Evolutionary conservation across 2,329 filamentous ascomycete species (phyloP).

Genomic region (Tetracladium maxilliforme): DNA sequence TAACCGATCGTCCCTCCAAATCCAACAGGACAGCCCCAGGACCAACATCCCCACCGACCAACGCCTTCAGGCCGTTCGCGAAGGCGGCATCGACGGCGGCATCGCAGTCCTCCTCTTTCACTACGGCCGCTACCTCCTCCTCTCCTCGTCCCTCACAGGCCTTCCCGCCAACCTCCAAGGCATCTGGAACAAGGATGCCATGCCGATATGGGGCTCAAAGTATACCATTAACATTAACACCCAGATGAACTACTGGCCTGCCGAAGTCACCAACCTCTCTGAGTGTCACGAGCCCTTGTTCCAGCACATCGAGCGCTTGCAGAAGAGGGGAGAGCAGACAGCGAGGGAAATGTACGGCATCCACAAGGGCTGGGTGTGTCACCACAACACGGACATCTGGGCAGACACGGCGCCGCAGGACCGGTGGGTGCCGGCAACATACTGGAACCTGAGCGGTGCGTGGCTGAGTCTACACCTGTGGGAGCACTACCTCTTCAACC

Average conservation of each 20-base stretch:
- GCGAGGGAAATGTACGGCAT: conserved; percentile 13
- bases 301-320: conserved; percentile 20
- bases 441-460: conserved; percentile 23
- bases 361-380: conserved; percentile 13
- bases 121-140: conserved; percentile 15
- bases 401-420: conserved; percentile 17
- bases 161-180: conserved; percentile 20
- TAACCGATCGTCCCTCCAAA: conserved; percentile 13
- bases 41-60: conserved; percentile 15
- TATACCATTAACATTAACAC: conserved; percentile 22
- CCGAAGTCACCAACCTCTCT: conserved; percentile 12
- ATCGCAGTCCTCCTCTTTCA: conserved; percentile 12
- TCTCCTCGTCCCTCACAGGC: conserved; percentile 7
- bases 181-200: conserved; percentile 18
- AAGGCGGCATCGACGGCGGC: conserved; percentile 7
- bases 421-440: conserved; percentile 14
- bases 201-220: conserved; percentile 18
- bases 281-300: conserved; percentile 24
- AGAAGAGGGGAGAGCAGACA: conserved; percentile 14
- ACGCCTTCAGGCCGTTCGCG: conserved; percentile 9
- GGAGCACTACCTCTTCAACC: conserved; percentile 20
- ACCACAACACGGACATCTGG: conserved; percentile 17
- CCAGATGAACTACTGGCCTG: conserved; percentile 23
- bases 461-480: conserved; percentile 24
- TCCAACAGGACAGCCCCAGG: conserved; percentile 10